Evolutionary conservation across 768 basidiomycete genomes (phyloP).

Genomic region (Naganishia vaughanmartiniae): DNA sequence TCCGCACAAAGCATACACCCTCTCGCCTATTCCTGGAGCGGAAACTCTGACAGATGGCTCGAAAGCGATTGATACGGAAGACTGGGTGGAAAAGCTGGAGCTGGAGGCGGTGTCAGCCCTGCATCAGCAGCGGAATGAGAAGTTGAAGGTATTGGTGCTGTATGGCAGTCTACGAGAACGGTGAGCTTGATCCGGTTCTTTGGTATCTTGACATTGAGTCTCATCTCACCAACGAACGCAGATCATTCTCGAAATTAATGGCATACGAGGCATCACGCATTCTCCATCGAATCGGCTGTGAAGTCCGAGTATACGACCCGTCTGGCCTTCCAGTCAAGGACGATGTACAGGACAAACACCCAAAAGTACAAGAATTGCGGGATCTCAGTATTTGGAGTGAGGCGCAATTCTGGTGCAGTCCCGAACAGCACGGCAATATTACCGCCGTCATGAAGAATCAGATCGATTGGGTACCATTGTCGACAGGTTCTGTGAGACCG

Average conservation of each 20-base stretch:
- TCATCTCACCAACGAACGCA: slow-evolving; percentile 27
- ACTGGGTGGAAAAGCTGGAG: slow-evolving; percentile 45
- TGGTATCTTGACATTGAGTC: background rate
- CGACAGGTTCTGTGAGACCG: slow-evolving; percentile 48
- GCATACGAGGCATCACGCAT: slow-evolving; percentile 50
- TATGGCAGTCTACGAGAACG: slow-evolving; percentile 49
- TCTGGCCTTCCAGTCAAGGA: slow-evolving; percentile 42
- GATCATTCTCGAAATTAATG: slow-evolving; percentile 50
- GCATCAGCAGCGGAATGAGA: slow-evolving; percentile 9
- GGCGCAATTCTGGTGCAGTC: slow-evolving; percentile 42
- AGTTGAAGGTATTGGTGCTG: slow-evolving; percentile 44
- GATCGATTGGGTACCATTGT: slow-evolving; percentile 53
- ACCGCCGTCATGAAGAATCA: slow-evolving; percentile 53
- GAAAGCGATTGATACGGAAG: slow-evolving; percentile 31
- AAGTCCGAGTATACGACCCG: slow-evolving; percentile 50
- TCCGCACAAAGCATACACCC: slow-evolving; percentile 16
- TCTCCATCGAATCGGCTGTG: slow-evolving; percentile 43
- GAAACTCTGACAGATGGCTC: slow-evolving; percentile 22
- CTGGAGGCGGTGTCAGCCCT: slow-evolving; percentile 39
- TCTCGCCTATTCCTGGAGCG: slow-evolving; percentile 27
- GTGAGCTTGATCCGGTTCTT: slow-evolving; percentile 32
- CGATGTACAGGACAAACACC: slow-evolving; percentile 36
- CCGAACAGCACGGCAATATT: slow-evolving; percentile 51
- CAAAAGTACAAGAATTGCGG: slow-evolving; percentile 46
- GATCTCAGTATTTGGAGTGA: slow-evolving; percentile 39